These are phyloP conservation scores for Chenopodium suecicum DNA, from an alignment of 148 eudicot genomes.

Conservation along the genomic window DNA sequence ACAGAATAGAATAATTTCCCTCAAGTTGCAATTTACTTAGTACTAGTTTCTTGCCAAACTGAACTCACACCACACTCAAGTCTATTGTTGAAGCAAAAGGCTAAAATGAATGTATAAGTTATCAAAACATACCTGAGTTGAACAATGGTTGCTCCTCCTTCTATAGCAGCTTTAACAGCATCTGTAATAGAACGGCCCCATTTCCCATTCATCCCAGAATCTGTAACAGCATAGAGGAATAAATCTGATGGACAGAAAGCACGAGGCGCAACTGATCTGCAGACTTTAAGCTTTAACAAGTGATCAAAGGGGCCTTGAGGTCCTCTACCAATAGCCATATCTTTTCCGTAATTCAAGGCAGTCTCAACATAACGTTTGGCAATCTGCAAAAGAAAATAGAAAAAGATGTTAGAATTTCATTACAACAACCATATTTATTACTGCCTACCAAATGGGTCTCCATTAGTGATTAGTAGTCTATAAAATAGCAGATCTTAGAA, in stretches of 20 bases:
- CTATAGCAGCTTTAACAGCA: constrained; percentile 83
- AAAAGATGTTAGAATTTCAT: neutral
- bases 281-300: constrained; percentile 59
- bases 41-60: neutral
- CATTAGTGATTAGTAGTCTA: neutral
- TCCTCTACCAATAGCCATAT: constrained; percentile 69
- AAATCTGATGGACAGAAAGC: constrained; percentile 60
- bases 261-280: constrained; percentile 30
- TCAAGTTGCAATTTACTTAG: neutral
- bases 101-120: neutral
- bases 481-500: neutral
- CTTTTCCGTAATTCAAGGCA: constrained; percentile 76
- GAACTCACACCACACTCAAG: constrained; percentile 3
- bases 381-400: constrained; percentile 36
- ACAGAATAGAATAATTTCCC: neutral
- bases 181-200: constrained; percentile 82
- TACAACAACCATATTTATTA: neutral
- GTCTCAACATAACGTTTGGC: constrained; percentile 83
- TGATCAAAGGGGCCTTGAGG: constrained; percentile 92
- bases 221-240: constrained; percentile 92
- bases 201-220: constrained; percentile 83
- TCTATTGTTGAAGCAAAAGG: neutral
- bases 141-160: constrained; percentile 90
- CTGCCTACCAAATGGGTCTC: neutral
- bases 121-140: constrained; percentile 68